Evolutionary conservation across 345 rosid genomes (phyloP), one percentile per base, ranked within the genome.

Genomic region (Brassica nigra): DNA sequence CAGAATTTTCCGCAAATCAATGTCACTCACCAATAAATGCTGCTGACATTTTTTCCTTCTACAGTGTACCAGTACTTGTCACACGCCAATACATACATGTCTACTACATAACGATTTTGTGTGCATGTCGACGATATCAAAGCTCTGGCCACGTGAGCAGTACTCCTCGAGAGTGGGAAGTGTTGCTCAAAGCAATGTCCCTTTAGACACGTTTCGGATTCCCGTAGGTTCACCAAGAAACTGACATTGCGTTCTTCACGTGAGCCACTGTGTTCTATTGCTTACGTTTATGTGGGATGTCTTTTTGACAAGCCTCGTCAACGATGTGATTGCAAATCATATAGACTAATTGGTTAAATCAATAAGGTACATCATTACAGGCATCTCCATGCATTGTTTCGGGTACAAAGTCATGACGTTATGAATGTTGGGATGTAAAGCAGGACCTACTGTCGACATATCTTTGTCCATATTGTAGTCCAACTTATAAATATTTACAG

Each of bases 141-240:
- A 52, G 70, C 39, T 71, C 8, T 71, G 58, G 42, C 71, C 81
- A 70, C 34, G 66, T 78, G 76, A 71, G 11, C 61, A 71, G 44
- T 39, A 57, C 77, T 78, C 82, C 82, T 34, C 62, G 65, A 36
- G 71, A 52, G 15, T 61, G 76, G 81, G 81, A 78, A 52, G 49
- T 71, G 59, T 71, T 52, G 64, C 66, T 63, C 71, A 52, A 31
- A 66, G 68, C 72, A 55, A 18, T 72, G 54, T 15, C 18, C 7
- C 12, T 14, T 54, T 28, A 29, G 59, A 78, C 81, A 78, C 77
- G 77, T 78, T 78, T 72, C 82, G 62, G 5, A 31, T 44, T 78
- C 73, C 68, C 68, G 10, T 66, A n/a, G 77, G 73, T 78, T 78
- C 20, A 10, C 1, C 12, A 23, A 71, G 72, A 63, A 27, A 71